These are phyloP conservation scores for Termitomyces sp. DNA, from an alignment of 768 basidiomycete species.

Conservation along the genomic window DNA sequence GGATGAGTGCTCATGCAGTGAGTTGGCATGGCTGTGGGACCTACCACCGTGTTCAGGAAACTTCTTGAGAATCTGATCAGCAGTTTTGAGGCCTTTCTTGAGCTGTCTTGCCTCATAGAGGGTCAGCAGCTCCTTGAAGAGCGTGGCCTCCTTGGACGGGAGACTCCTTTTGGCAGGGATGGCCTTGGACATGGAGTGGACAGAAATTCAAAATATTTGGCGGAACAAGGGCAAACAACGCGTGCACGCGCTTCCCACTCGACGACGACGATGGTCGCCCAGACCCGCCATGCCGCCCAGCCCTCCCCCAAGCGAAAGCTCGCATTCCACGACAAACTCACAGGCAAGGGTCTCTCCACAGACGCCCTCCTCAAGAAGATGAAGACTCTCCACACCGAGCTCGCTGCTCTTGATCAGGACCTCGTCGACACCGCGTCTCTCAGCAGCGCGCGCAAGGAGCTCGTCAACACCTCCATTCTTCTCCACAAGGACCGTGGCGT, in stretches of 20 bases:
- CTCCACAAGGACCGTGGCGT: slow-evolving; percentile 96
- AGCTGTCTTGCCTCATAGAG: slow-evolving; percentile 88
- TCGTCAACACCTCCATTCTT: slow-evolving; percentile 74
- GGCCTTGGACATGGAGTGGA: slow-evolving; percentile 33
- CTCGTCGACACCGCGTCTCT: slow-evolving; percentile 74
- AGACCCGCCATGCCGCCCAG: slow-evolving; percentile 59
- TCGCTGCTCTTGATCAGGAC: slow-evolving; percentile 88
- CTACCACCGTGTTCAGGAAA: slow-evolving; percentile 93
- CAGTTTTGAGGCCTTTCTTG: slow-evolving; percentile 85
- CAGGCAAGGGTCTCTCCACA: slow-evolving; percentile 70
- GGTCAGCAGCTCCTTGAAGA: slow-evolving; percentile 84
- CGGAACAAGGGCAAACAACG: slow-evolving; percentile 40
- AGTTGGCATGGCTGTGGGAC: slow-evolving; percentile 16
- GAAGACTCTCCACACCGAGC: slow-evolving; percentile 69
- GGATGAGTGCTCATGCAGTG: slow-evolving; percentile 1
- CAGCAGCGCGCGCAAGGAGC: slow-evolving; percentile 65
- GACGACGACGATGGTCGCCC: slow-evolving; percentile 58
- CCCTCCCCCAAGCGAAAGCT: slow-evolving; percentile 57
- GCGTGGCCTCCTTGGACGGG: slow-evolving; percentile 76
- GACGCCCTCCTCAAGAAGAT: slow-evolving; percentile 87
- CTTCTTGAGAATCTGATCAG: slow-evolving; percentile 94
- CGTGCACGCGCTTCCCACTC: slow-evolving; percentile 26
- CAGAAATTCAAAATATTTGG: slow-evolving; percentile 4
- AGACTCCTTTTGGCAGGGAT: slow-evolving; percentile 51
- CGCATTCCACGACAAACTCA: slow-evolving; percentile 78